Conservation (phyloP, 371 early-diverging fungal genomes). For the Enterocytospora artemiae region DNA sequence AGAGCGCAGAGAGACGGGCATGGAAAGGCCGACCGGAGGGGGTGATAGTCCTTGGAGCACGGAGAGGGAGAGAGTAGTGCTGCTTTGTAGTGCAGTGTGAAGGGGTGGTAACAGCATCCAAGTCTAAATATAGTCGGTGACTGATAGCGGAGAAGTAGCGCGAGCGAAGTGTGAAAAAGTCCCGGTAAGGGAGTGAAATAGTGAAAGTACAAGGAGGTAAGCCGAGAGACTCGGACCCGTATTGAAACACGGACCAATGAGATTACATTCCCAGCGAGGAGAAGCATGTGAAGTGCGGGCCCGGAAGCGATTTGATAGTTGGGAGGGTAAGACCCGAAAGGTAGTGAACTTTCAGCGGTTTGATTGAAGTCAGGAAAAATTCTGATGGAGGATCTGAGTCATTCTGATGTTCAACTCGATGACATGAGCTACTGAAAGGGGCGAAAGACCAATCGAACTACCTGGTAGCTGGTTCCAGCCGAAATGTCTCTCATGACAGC, state of each 20-base stretch:
- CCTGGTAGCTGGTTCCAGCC: constrained; percentile 44
- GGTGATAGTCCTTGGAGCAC: constrained; percentile 60
- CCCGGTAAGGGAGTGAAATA: constrained; percentile 60
- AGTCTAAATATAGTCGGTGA: constrained; percentile 65
- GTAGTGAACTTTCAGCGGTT: constrained; percentile 30
- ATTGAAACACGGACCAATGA: constrained; percentile 43
- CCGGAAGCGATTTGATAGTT: constrained; percentile 4
- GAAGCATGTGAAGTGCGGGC: constrained; percentile 1
- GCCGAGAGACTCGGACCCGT: constrained; percentile 18
- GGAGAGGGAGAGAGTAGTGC: constrained; percentile 28
- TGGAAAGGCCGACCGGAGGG: constrained; percentile 44
- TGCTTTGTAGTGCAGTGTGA: constrained; percentile 38
- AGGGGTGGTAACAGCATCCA: constrained; percentile 63
- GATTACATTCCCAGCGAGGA: constrained; percentile 11
- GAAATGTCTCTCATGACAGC: constrained; percentile 47
- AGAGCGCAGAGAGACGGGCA: too few relatives aligned
- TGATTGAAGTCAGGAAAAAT: constrained; percentile 29
- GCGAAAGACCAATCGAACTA: constrained; percentile 44
- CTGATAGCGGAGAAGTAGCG: constrained; percentile 68
- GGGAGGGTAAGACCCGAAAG: constrained; percentile 30
- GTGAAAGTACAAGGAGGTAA: constrained; percentile 17
- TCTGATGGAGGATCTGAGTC: constrained; percentile 32
- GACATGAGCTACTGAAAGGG: constrained; percentile 30
- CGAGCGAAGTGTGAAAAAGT: constrained; percentile 66
- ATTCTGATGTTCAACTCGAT: constrained; percentile 37